Conservation (phyloP, 2,329 filamentous ascomycete species). For the Epichloe coenophiala region DNA sequence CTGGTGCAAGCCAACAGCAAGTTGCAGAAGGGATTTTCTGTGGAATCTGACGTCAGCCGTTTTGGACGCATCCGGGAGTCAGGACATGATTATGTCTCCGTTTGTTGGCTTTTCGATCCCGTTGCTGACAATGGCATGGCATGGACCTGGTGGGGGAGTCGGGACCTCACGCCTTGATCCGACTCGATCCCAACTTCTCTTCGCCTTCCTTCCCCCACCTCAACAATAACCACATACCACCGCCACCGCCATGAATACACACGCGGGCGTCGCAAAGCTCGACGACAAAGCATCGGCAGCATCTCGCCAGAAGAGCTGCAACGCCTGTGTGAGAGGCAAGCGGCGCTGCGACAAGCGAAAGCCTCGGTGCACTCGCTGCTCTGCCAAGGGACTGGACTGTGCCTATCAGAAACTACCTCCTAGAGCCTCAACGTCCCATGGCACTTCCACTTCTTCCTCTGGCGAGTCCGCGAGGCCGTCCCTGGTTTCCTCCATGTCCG, state of each 20-base stretch:
- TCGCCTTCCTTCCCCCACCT: not conserved
- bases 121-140: no score
- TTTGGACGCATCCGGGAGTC: no score
- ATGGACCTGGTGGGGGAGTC: no score
- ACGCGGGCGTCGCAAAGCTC: slow-evolving; percentile 13
- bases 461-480: slow-evolving; percentile 8
- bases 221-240: not conserved
- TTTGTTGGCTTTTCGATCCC: no score
- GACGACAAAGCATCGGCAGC: slow-evolving; percentile 18
- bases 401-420: slow-evolving; percentile 25
- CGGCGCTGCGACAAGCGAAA: slow-evolving; percentile 32
- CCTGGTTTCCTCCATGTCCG: not conserved
- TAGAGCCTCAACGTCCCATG: slow-evolving; percentile 3
- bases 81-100: no score
- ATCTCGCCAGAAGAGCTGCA: slow-evolving; percentile 38
- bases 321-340: slow-evolving; percentile 33
- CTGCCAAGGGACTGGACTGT: slow-evolving; percentile 27
- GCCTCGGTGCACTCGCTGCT: slow-evolving; percentile 29
- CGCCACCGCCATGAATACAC: slow-evolving; percentile 1
- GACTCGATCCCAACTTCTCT: not conserved
- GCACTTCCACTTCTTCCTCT: slow-evolving; percentile 7
- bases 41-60: no score
- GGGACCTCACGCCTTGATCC: not conserved
- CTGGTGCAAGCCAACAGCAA: no score
- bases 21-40: no score